Conservation (phyloP, 257 asterid genomes). For the Eustoma russellianum region DNA sequence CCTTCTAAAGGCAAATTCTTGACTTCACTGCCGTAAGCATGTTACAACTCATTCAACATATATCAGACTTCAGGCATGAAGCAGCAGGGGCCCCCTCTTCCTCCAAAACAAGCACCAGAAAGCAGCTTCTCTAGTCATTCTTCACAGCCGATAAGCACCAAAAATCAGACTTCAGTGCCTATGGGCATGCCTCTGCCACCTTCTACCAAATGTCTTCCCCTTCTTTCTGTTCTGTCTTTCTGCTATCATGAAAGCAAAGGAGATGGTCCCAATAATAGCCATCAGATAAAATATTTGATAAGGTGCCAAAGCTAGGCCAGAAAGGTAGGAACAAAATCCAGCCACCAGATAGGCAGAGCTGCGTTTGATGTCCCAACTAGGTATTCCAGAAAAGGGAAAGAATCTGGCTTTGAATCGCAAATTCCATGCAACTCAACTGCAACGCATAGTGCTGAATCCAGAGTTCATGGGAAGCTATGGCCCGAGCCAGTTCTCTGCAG, state of each 20-base stretch:
- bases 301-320: conserved; percentile 71
- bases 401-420: conserved; percentile 67
- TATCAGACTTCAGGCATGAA: no score
- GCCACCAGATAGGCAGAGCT: conserved; percentile 73
- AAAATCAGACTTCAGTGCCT: conserved; percentile 34
- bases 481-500: conserved; percentile 66
- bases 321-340: conserved; percentile 59
- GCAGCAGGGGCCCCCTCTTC: no score
- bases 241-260: conserved; percentile 60
- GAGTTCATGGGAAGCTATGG: conserved; percentile 62
- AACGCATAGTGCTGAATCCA: conserved; percentile 64
- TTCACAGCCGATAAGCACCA: no score
- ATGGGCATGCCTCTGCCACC: conserved; percentile 75
- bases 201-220: conserved; percentile 46
- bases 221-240: conserved; percentile 48
- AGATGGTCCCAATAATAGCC: conserved; percentile 62
- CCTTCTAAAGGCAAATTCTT: no score
- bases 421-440: conserved; percentile 80
- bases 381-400: conserved; percentile 52
- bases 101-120: no score
- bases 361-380: conserved; percentile 50
- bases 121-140: no score
- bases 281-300: conserved; percentile 60
- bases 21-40: no score
- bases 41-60: no score